These are phyloP conservation scores for Kockiozyma suomiensis DNA, from an alignment of 805 yeast genomes.

Conservation along the genomic window DNA sequence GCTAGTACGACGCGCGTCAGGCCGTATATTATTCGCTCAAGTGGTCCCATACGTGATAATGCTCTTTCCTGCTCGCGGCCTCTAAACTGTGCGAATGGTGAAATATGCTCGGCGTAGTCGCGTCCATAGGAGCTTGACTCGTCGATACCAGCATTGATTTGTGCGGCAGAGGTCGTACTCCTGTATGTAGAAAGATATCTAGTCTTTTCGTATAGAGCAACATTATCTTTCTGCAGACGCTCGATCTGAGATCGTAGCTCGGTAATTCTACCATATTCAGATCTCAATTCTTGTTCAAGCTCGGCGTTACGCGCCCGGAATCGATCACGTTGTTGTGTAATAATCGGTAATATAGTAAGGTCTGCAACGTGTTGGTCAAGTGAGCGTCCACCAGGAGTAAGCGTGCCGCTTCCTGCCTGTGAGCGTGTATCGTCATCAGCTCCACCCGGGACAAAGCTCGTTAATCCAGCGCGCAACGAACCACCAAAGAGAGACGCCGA, in stretches of 20 bases:
- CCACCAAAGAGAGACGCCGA: slow-evolving; percentile 30
- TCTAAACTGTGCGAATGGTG: slow-evolving; percentile 83
- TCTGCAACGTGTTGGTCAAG: slow-evolving; percentile 31
- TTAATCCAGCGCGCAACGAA: slow-evolving; percentile 26
- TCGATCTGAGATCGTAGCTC: slow-evolving; percentile 69
- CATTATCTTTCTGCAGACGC: slow-evolving; percentile 70
- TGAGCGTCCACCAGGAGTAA: slow-evolving; percentile 16
- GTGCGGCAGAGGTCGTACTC: slow-evolving; percentile 18
- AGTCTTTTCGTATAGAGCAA: slow-evolving; percentile 73
- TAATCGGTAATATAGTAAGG: slow-evolving; percentile 66
- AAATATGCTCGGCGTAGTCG: slow-evolving; percentile 73
- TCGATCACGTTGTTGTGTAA: slow-evolving; percentile 93
- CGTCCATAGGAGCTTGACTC: slow-evolving; percentile 54
- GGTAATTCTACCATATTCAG: slow-evolving; percentile 54
- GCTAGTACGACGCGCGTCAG: slow-evolving; percentile 76
- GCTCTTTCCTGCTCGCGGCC: slow-evolving; percentile 75
- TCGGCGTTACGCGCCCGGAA: slow-evolving; percentile 82
- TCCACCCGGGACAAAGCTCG: slow-evolving; percentile 21
- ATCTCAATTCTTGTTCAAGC: slow-evolving; percentile 77
- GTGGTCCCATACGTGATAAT: slow-evolving; percentile 67
- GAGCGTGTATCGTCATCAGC: slow-evolving; percentile 11
- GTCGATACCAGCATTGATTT: slow-evolving; percentile 30
- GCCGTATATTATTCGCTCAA: slow-evolving; percentile 75
- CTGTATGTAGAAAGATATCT: slow-evolving; percentile 40
- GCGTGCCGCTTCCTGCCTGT: slow-evolving; percentile 9